Evolutionary conservation across 768 basidiomycete species (phyloP).

Genomic region (Termitomyces sp.): DNA sequence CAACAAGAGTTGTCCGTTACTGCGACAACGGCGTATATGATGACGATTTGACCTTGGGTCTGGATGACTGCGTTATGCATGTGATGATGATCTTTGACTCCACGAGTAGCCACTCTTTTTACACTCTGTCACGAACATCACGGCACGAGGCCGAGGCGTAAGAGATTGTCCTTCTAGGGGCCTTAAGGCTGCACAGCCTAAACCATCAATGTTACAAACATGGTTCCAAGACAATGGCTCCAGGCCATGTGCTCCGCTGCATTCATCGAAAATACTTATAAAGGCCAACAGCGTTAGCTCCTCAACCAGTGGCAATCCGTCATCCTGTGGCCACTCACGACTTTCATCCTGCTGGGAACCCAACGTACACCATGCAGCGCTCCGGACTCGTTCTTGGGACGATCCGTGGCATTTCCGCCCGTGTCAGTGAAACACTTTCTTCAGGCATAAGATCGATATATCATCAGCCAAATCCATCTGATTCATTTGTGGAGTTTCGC

Average conservation of each 20-base stretch:
- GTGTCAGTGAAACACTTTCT: not conserved
- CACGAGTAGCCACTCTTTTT: not conserved
- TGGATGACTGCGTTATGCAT: too few species aligned
- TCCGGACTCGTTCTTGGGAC: not conserved
- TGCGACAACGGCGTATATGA: not conserved
- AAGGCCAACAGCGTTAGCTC: too few species aligned
- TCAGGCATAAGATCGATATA: not conserved
- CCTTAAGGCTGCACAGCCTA: slow-evolving; percentile 4
- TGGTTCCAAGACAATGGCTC: not conserved
- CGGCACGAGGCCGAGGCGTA: not conserved
- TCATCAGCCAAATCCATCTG: not conserved
- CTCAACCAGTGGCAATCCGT: not conserved
- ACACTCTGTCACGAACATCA: not conserved
- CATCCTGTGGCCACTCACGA: not conserved
- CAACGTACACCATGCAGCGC: slow-evolving; percentile 4
- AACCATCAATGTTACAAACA: not conserved
- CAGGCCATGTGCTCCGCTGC: not conserved
- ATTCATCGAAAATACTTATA: not conserved
- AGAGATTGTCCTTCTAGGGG: not conserved
- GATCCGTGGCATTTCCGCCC: slow-evolving; percentile 4
- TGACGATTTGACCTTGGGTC: not conserved
- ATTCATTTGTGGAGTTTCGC: slow-evolving; percentile 10
- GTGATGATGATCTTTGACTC: not conserved
- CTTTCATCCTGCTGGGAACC: not conserved
- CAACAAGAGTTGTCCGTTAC: too few species aligned